These are phyloP conservation scores for Collariella sp. DNA, from an alignment of 495 filamentous ascomycete genomes.

Conservation along the genomic window DNA sequence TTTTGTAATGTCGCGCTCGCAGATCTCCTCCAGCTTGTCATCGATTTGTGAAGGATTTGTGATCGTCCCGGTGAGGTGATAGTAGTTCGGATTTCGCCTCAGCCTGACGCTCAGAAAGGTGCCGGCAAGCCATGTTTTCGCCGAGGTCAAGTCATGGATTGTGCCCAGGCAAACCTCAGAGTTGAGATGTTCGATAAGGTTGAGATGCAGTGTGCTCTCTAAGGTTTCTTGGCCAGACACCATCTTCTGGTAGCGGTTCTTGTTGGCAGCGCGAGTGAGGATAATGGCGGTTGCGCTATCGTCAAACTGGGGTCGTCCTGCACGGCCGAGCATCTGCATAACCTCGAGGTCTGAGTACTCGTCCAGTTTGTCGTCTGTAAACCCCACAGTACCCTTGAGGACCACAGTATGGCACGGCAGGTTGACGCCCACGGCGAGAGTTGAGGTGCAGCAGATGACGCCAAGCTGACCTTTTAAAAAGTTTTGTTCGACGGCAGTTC, in stretches of 20 bases:
- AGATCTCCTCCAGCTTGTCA: constrained; percentile 67
- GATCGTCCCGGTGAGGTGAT: constrained; percentile 54
- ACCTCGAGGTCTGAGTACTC: constrained; percentile 91
- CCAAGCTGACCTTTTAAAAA: constrained; percentile 70
- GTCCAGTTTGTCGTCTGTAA: constrained; percentile 49
- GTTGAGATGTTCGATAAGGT: constrained; percentile 88
- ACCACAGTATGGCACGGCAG: constrained; percentile 88
- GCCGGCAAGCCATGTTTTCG: constrained; percentile 72
- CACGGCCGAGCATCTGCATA: constrained; percentile 97
- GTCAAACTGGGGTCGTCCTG: constrained; percentile 90
- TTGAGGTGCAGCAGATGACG: constrained; percentile 94
- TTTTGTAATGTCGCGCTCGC: constrained; percentile 65
- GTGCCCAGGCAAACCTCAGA: constrained; percentile 85
- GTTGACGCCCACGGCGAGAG: constrained; percentile 88
- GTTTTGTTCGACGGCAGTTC: constrained; percentile 58
- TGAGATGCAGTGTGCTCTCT: constrained; percentile 81
- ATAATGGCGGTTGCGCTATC: constrained; percentile 78
- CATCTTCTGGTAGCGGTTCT: constrained; percentile 68
- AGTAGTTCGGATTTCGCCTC: constrained; percentile 68
- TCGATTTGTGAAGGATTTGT: constrained; percentile 47
- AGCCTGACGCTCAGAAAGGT: constrained; percentile 86
- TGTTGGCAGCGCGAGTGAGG: constrained; percentile 64
- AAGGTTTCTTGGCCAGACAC: constrained; percentile 73
- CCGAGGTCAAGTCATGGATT: constrained; percentile 59
- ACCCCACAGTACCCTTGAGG: constrained; percentile 80